phyloP scores from a whole-genome alignment of 139 green algal genomes.

The Auxenochlorella pyrenoidosa region DNA sequence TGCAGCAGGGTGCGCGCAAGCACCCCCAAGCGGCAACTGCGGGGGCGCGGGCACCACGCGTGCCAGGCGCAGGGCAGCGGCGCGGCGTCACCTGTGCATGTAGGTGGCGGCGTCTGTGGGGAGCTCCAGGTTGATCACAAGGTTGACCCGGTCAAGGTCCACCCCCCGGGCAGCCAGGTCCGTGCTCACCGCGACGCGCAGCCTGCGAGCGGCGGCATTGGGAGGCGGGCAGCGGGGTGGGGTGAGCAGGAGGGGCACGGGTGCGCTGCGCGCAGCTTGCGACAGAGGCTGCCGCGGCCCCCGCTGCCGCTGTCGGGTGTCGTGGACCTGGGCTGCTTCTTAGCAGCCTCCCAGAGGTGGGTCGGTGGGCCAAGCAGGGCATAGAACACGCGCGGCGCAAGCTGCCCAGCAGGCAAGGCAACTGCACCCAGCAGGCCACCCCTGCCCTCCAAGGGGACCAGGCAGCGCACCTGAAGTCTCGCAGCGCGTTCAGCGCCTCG shows the following conservation, averaged over 20 bases:
- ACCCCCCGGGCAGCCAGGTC: slow-evolving; percentile 85
- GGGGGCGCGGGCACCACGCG: too few species aligned
- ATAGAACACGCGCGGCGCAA: not conserved
- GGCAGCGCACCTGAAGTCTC: slow-evolving; percentile 58
- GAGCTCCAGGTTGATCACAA: slow-evolving; percentile 84
- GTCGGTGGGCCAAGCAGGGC: too few species aligned
- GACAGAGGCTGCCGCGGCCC: too few species aligned
- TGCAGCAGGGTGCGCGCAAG: too few species aligned
- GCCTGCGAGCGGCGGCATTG: not conserved
- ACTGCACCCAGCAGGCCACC: not conserved
- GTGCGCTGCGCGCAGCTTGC: not conserved
- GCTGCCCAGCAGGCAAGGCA: not conserved
- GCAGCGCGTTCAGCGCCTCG: slow-evolving; percentile 67
- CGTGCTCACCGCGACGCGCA: slow-evolving; percentile 79
- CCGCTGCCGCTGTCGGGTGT: too few species aligned
- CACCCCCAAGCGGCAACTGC: too few species aligned
- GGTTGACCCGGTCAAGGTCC: slow-evolving; percentile 84
- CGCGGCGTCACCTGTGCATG: slow-evolving; percentile 48
- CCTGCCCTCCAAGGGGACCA: too few species aligned
- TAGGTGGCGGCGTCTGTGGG: slow-evolving; percentile 64
- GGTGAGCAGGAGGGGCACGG: not conserved
- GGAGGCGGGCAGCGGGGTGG: not conserved
- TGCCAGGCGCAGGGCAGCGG: too few species aligned
- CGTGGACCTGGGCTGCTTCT: too few species aligned
- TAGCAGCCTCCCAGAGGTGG: too few species aligned